Evolutionary conservation across 2,329 filamentous ascomycete genomes (phyloP).

Genomic region (Macrophomina phaseolina): DNA sequence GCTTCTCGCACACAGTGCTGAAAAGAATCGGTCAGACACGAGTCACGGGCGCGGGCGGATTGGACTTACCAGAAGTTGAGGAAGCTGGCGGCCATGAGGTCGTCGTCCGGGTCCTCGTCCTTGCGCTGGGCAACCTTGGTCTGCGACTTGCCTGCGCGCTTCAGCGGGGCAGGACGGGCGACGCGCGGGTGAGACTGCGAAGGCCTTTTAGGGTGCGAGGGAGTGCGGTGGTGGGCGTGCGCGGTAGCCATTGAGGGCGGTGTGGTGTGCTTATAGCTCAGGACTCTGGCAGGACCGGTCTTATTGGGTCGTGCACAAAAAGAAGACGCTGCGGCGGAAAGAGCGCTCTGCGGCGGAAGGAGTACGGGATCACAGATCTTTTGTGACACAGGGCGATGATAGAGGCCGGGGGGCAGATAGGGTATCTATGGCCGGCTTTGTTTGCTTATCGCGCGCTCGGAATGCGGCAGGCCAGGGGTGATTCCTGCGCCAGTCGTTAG

Average conservation of each 20-base stretch:
- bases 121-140: slow-evolving; percentile 31
- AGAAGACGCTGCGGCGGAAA: neutral
- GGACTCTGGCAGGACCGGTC: slow-evolving; percentile 26
- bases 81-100: slow-evolving; percentile 58
- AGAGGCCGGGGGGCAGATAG: slow-evolving; percentile 16
- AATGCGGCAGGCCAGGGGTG: neutral
- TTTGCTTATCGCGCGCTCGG: slow-evolving; percentile 23
- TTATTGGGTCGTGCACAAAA: slow-evolving; percentile 18
- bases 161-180: slow-evolving; percentile 41
- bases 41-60: neutral
- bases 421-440: slow-evolving; percentile 24
- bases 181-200: slow-evolving; percentile 42
- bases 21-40: slow-evolving; percentile 20
- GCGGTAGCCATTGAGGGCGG: slow-evolving; percentile 38
- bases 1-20: slow-evolving; percentile 69
- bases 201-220: slow-evolving; percentile 40
- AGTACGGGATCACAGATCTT: neutral
- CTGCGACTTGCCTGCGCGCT: slow-evolving; percentile 36
- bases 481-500: neutral
- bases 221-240: slow-evolving; percentile 33
- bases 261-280: slow-evolving; percentile 28
- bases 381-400: slow-evolving; percentile 1
- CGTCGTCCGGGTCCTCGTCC: slow-evolving; percentile 51
- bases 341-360: neutral
- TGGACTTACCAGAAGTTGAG: slow-evolving; percentile 57